Conservation (phyloP, 2,329 filamentous ascomycete genomes). For the Paraphaeosphaeria sporulosa region DNA sequence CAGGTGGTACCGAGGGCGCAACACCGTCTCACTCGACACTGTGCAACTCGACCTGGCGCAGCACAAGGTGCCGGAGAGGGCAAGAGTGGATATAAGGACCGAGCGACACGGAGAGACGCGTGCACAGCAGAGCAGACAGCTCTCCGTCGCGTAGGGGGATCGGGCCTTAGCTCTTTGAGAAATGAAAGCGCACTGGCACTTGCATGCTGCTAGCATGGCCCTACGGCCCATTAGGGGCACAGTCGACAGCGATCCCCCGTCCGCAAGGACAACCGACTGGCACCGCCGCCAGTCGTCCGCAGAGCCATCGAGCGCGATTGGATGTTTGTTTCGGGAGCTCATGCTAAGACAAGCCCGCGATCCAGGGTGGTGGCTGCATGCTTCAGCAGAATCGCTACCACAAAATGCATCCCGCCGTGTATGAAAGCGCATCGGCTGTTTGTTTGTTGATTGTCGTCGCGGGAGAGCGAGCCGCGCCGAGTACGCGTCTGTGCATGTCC, state of each 20-base stretch:
- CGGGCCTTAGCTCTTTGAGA: conserved; percentile 26
- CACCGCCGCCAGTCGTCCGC: not conserved
- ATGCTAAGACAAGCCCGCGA: conserved; percentile 14
- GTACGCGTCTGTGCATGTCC: not conserved
- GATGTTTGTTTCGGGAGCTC: conserved; percentile 6
- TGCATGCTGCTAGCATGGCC: conserved; percentile 22
- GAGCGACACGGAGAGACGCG: conserved; percentile 25
- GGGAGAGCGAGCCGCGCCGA: not conserved
- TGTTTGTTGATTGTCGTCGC: not conserved
- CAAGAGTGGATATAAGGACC: conserved; percentile 25
- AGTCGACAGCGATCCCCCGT: conserved; percentile 22
- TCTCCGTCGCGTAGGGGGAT: conserved; percentile 14
- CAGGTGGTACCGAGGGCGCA: conserved; percentile 1
- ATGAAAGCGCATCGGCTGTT: not conserved
- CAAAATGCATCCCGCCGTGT: not conserved
- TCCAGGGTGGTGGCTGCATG: conserved; percentile 5
- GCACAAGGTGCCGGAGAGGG: conserved; percentile 7
- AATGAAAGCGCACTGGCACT: conserved; percentile 15
- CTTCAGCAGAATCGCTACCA: not conserved
- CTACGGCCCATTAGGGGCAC: conserved; percentile 22
- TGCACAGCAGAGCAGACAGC: conserved; percentile 27
- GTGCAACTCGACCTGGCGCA: not conserved
- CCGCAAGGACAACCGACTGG: not conserved
- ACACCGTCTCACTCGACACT: not conserved
- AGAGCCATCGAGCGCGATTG: conserved; percentile 8